These are phyloP conservation scores for Pelargonium fulgidum DNA, from an alignment of 441 rosid genomes.

Conservation along the genomic window DNA sequence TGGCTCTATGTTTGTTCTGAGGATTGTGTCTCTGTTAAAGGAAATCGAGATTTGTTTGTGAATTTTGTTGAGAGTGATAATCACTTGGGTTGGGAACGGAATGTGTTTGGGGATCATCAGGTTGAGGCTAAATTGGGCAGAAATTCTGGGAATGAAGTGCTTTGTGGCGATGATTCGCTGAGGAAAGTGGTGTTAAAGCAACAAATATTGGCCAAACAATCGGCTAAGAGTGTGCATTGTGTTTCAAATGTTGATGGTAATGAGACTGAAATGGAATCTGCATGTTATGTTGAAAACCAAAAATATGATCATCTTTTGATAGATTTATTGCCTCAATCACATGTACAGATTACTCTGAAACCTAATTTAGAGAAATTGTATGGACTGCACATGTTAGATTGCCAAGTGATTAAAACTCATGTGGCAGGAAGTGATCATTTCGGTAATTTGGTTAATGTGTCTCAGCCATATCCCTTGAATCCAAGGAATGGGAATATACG, in stretches of 20 bases:
- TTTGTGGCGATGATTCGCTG: constrained; percentile 12
- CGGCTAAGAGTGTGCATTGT: constrained; percentile 4
- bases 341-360: background rate
- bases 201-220: constrained; percentile 15
- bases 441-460: constrained; percentile 1
- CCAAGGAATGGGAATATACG: constrained; percentile 22
- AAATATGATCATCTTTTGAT: constrained; percentile 6
- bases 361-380: background rate
- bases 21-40: constrained; percentile 3
- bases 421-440: background rate
- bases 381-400: constrained; percentile 5
- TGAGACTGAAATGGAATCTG: constrained; percentile 7
- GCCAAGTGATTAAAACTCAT: background rate
- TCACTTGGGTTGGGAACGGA: background rate
- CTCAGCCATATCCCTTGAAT: constrained; percentile 20
- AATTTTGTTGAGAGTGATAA: background rate
- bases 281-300: background rate
- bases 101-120: constrained; percentile 8
- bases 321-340: constrained; percentile 20
- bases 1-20: constrained; percentile 29
- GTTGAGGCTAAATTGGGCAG: background rate
- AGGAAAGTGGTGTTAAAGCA: constrained; percentile 21
- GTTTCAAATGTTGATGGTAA: constrained; percentile 9
- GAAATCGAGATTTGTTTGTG: background rate
- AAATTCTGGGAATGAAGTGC: constrained; percentile 8